Percentiles rank a stretch among this genome's conserved stretches.
Conservation (phyloP, 495 filamentous ascomycete species). For the Podospora pseudoanserina region DNA sequence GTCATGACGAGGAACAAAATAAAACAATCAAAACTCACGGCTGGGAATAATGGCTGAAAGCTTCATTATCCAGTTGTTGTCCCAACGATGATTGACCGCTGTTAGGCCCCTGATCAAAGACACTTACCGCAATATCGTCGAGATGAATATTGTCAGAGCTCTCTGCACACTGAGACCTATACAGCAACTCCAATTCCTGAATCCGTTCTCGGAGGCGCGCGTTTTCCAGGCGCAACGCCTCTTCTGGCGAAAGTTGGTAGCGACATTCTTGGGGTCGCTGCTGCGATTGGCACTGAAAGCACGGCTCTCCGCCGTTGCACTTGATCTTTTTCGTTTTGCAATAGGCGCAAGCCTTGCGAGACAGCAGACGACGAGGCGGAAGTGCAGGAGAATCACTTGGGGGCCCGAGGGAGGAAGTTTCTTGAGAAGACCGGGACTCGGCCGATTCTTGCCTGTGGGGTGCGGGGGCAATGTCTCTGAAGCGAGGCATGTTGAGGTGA, state of each 20-base stretch:
- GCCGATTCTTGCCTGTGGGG: not conserved
- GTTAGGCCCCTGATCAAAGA: not conserved
- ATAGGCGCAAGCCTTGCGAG: not conserved
- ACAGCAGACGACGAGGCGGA: not conserved
- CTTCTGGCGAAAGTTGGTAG: not conserved
- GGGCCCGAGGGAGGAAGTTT: not conserved
- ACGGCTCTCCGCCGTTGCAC: not conserved
- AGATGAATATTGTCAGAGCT: not conserved
- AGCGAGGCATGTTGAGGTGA: not conserved
- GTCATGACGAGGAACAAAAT: not conserved
- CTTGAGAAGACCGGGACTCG: not conserved
- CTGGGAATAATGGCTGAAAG: not conserved
- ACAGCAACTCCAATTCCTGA: not conserved
- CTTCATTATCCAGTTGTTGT: not conserved
- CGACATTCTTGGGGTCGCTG: not conserved
- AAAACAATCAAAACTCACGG: not conserved
- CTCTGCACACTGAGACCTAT: too few relatives aligned
- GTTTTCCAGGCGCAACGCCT: not conserved
- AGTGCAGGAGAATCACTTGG: not conserved
- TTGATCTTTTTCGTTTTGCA: slow-evolving; percentile 7
- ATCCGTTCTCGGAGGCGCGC: not conserved
- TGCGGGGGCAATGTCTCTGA: slow-evolving; percentile 2
- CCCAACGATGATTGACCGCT: not conserved
- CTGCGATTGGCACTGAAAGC: not conserved
- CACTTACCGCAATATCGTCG: not conserved